phyloP scores from a whole-genome alignment of 768 basidiomycete species.

The Suillus ampliporus region DNA sequence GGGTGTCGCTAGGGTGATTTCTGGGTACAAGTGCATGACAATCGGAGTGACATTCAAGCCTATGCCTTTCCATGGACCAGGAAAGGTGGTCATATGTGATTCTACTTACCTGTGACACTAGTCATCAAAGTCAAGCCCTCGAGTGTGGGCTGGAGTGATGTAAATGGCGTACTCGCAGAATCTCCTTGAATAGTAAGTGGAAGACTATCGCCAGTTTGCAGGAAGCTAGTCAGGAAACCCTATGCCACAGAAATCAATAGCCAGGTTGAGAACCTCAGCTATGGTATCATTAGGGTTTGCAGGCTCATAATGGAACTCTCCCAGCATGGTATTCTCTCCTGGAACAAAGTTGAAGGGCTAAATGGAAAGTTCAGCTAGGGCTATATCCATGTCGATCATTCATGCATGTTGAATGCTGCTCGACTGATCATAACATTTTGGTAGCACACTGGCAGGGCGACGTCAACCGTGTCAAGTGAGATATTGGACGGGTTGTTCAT shows the following conservation, averaged over 20 bases:
- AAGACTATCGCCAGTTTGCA: constrained; percentile 55
- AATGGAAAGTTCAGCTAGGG: constrained; percentile 5
- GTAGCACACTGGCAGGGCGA: constrained; percentile 64
- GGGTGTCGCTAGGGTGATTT: constrained; percentile 56
- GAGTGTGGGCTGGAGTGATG: constrained; percentile 60
- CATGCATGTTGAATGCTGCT: constrained; percentile 60
- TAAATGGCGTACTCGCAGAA: constrained; percentile 61
- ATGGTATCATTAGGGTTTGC: constrained; percentile 67
- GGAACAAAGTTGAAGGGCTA: constrained; percentile 64
- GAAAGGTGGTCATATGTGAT: background rate
- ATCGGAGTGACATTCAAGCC: constrained; percentile 60
- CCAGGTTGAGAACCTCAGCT: constrained; percentile 48
- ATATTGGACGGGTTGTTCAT: constrained; percentile 74
- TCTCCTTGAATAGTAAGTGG: constrained; percentile 67
- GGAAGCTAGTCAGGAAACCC: constrained; percentile 63
- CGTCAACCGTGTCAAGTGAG: constrained; percentile 60
- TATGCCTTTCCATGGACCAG: constrained; percentile 10
- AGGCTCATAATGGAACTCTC: constrained; percentile 75
- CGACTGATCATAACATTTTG: constrained; percentile 61
- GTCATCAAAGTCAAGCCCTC: constrained; percentile 56
- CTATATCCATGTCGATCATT: background rate
- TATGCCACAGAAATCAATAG: constrained; percentile 26
- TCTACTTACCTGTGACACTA: constrained; percentile 50
- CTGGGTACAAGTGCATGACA: constrained; percentile 60
- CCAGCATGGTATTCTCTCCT: constrained; percentile 54